phyloP scores from a whole-genome alignment of 257 asterid genomes.

The Plectranthus barbatus region DNA sequence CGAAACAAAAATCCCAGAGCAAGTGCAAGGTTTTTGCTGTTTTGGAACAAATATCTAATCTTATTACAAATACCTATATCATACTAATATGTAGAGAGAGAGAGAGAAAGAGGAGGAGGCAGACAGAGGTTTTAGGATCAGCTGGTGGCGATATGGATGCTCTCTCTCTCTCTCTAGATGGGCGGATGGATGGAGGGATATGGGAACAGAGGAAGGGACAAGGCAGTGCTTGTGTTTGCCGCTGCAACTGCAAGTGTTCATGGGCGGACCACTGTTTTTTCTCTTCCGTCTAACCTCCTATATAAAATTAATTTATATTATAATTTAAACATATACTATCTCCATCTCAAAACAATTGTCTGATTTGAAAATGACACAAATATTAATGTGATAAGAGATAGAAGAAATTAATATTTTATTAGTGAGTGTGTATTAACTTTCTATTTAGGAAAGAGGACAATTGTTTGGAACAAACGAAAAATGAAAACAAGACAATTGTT shows the following conservation, averaged over 20 bases:
- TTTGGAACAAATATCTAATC: constrained; percentile 28
- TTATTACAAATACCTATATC: neutral
- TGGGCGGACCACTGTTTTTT: constrained; percentile 25
- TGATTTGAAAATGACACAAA: too few species aligned
- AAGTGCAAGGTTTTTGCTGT: neutral
- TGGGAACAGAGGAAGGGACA: constrained; percentile 38
- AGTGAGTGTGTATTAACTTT: too few species aligned
- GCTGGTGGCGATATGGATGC: constrained; percentile 15
- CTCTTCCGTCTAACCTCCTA: too few species aligned
- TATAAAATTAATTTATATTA: too few species aligned
- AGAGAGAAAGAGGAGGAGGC: constrained; percentile 49
- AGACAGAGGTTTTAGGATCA: constrained; percentile 31
- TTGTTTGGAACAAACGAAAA: too few species aligned
- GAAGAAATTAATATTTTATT: too few species aligned
- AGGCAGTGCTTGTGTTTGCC: neutral
- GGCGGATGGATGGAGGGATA: constrained; percentile 18
- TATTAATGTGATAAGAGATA: too few species aligned
- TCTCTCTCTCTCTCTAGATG: neutral
- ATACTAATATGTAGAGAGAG: neutral
- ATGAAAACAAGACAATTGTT: too few species aligned
- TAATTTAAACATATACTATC: too few species aligned
- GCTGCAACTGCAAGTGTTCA: constrained; percentile 16
- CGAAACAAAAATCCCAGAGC: too few species aligned
- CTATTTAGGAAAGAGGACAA: too few species aligned
- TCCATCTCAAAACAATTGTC: too few species aligned